Conservation (phyloP, 495 filamentous ascomycete genomes). For the Penicillium argentinense region DNA sequence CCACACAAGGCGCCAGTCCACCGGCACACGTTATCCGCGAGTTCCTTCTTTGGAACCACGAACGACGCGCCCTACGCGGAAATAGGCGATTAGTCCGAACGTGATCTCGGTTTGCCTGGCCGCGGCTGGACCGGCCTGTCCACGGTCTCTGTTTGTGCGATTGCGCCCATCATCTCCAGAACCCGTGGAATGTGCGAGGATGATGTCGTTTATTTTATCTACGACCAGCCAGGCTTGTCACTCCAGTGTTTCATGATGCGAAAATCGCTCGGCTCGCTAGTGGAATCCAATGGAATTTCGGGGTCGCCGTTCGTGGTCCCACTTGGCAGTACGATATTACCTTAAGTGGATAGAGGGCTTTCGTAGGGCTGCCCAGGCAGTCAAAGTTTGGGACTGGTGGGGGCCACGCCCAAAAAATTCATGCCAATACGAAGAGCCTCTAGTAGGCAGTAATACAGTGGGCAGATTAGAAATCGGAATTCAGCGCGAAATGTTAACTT, state of each 20-base stretch:
- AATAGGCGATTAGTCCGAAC: too few relatives aligned
- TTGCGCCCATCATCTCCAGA: background rate
- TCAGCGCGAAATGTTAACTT: too few relatives aligned
- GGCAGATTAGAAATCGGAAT: background rate
- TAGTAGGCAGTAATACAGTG: too few relatives aligned
- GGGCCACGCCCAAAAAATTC: background rate
- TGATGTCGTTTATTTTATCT: conserved; percentile 1
- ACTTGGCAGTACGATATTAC: background rate
- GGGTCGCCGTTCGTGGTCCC: background rate
- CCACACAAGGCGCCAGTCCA: too few relatives aligned
- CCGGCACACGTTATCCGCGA: too few relatives aligned
- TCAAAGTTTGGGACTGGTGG: background rate
- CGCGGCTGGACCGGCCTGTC: background rate
- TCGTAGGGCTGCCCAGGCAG: conserved; percentile 2
- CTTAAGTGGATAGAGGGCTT: too few relatives aligned
- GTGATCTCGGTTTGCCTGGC: background rate
- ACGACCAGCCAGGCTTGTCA: background rate
- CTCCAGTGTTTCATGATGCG: background rate
- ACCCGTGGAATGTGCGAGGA: background rate
- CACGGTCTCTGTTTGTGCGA: background rate
- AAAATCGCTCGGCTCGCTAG: too few relatives aligned
- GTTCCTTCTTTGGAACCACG: too few relatives aligned
- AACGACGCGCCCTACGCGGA: too few relatives aligned
- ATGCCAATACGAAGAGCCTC: too few relatives aligned
- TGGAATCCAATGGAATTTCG: background rate